Conservation (phyloP, 305 asterid species). For the Solanum aculeatissimum region DNA sequence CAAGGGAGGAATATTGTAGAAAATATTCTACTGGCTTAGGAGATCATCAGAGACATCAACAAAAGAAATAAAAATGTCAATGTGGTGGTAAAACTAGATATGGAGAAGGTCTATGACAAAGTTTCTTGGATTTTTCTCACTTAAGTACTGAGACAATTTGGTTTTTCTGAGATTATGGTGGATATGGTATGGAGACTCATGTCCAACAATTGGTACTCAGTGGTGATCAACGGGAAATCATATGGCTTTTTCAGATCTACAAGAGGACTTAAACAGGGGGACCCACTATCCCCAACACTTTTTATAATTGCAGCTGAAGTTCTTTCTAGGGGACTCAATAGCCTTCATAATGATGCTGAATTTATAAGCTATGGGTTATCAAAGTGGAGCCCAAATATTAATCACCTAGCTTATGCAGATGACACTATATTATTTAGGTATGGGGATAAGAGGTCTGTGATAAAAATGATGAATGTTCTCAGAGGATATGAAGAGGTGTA, state of each 20-base stretch:
- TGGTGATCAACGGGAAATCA: neutral
- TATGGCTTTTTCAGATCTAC: neutral
- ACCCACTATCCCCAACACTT: no score
- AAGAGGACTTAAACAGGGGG: neutral
- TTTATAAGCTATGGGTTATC: neutral
- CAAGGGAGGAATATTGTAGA: no score
- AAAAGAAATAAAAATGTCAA: no score
- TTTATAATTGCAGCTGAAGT: neutral
- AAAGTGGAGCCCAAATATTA: neutral
- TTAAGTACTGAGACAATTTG: no score
- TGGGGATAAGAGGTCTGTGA: neutral
- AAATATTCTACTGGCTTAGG: no score
- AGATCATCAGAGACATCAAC: no score
- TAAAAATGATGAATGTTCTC: neutral
- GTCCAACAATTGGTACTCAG: neutral
- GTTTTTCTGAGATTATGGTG: no score
- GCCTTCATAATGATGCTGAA: rapidly evolving
- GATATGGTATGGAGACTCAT: neutral
- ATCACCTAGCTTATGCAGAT: neutral
- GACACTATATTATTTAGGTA: neutral
- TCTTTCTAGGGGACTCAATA: neutral
- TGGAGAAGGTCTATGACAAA: no score
- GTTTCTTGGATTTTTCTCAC: neutral
- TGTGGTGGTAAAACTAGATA: no score
- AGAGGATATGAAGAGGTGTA: neutral